Conservation (phyloP, 208 protist genomes). For the Leishmania tarentolae region DNA sequence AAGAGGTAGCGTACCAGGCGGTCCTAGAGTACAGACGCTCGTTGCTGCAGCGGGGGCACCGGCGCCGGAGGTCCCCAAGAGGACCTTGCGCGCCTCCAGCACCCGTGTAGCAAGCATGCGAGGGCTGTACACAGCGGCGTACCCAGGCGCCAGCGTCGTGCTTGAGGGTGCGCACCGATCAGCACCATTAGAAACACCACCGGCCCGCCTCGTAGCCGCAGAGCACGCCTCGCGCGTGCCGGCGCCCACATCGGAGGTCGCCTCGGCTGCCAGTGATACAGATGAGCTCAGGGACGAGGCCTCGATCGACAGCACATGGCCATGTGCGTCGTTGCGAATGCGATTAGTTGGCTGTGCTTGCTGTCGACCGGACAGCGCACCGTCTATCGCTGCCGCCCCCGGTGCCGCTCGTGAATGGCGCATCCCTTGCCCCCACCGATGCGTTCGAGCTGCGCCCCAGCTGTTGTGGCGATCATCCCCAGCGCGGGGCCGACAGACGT, state of each 20-base stretch:
- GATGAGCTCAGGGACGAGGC: neutral
- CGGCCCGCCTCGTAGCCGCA: neutral
- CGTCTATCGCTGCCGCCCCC: neutral
- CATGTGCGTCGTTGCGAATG: neutral
- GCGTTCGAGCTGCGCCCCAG: neutral
- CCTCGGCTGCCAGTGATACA: neutral
- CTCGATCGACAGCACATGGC: neutral
- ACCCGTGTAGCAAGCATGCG: constrained; percentile 7
- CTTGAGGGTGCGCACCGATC: too few species aligned
- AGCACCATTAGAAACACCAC: neutral
- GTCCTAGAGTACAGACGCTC: neutral
- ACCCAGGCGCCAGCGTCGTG: neutral
- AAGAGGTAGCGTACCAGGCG: neutral
- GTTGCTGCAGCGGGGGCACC: neutral
- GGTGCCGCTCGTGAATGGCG: neutral
- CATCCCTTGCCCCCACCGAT: neutral
- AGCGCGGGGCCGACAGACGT: neutral
- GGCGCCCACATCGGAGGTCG: neutral
- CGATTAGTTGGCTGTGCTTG: too few species aligned
- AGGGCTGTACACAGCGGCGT: constrained; percentile 17
- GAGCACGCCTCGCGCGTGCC: neutral
- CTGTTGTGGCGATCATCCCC: neutral
- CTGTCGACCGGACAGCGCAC: neutral
- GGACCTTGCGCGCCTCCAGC: constrained; percentile 4
- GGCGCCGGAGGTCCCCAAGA: constrained; percentile 1